Evolutionary conservation across 208 protist species (phyloP), one percentile per base, ranked within the genome.

Genomic region (Angomonas desouzai): DNA sequence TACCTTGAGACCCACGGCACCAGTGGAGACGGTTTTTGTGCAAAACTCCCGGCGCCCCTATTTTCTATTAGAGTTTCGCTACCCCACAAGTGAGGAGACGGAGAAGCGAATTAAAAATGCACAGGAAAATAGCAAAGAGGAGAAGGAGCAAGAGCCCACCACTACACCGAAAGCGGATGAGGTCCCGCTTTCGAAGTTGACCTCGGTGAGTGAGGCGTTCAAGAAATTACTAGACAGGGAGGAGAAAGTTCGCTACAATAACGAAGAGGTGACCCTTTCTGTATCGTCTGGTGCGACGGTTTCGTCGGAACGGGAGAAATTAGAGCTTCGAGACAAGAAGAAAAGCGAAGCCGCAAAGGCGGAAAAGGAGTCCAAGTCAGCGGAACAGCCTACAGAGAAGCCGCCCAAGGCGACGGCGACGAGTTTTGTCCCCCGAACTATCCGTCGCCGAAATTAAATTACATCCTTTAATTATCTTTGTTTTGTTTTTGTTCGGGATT

Each of bases 41-140:
- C 68, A 76, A 29, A 78, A 36, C 3, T 94, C 89, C 25, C 55
- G 81, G 13, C 87, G 83, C 53, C 89, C 89, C 16, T 94, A 85
- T 62, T 94, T 92, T 62, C 73, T 94, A 56, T 53, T 94, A 20
- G 85, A 94, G 66, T 92, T 70, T 61, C 75, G 83, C 38, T 76
- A 79, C 49, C 83, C 79, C 0, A 79, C 74, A 1, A 10, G 25
- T 3, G 68, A 80, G 29, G 76, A 89, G 33, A 30, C 61, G 47
- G 48, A 66, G n/a, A 68, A 60, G 32, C 64, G 70, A 33, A 64
- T 76, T 13, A 49, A 47, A 0, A 32, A 25, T 7, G 25, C 22
- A 29, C 55, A 59, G 13, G 60, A 63, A 51, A 13, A 16, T 10
- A 11, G n/a, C 13, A 49, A 64, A 3, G 36, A 0, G 13, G 45